A percentile compares a stretch with the other conserved stretches of the same genome.
Conservation (phyloP, 192 early-diverging fungal species). For the Backusella mclennaniae region DNA sequence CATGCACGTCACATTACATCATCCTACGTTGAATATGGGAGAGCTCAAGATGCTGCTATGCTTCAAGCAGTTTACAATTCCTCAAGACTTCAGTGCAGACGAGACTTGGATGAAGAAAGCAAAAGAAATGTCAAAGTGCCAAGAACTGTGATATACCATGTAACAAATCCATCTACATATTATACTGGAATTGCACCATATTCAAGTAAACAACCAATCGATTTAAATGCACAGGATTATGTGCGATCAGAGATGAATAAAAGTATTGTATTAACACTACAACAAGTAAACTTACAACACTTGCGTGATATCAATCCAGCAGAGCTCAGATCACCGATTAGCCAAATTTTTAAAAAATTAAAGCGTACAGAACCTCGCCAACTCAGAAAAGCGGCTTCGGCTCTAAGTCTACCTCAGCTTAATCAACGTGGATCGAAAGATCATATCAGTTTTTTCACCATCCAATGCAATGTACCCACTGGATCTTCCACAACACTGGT, state of each 20-base stretch:
- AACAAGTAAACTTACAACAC: constrained; percentile 16
- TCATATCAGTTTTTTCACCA: constrained; percentile 24
- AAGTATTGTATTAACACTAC: constrained; percentile 7
- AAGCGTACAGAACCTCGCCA: neutral
- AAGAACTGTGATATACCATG: constrained; percentile 31
- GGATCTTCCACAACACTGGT: constrained; percentile 1
- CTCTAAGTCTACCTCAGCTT: constrained; percentile 17
- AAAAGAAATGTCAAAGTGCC: constrained; percentile 1
- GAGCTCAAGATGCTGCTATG: neutral
- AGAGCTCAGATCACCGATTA: constrained; percentile 15
- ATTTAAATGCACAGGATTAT: constrained; percentile 5
- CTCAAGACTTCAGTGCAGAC: neutral
- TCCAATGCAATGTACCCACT: constrained; percentile 13
- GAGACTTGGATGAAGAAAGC: constrained; percentile 30
- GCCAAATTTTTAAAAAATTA: constrained; percentile 16
- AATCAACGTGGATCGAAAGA: constrained; percentile 29
- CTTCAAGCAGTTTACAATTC: neutral
- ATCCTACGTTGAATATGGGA: neutral
- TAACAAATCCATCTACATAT: constrained; percentile 19
- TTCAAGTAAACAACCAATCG: constrained; percentile 6
- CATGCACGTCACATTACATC: neutral
- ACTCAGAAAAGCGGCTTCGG: constrained; percentile 7
- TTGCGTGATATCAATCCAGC: neutral
- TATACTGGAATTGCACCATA: constrained; percentile 20
- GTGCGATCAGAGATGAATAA: constrained; percentile 23